Evolutionary conservation across 148 eudicot genomes (phyloP), one percentile per base, ranked within the genome.

Genomic region (Rhododendron ferrugineum): DNA sequence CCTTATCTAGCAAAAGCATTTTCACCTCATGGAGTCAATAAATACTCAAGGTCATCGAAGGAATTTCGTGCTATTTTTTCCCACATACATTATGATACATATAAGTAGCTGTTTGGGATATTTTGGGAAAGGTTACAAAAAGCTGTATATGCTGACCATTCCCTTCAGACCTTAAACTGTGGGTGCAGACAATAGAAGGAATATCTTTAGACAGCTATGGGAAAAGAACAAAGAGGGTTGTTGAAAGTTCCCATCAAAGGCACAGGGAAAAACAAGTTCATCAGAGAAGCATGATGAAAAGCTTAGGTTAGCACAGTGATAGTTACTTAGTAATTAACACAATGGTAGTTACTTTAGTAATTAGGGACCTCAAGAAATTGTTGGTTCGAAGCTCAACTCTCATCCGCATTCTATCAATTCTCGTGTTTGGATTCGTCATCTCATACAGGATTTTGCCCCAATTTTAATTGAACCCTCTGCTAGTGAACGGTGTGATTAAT

Each of bases 161-260:
- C 23, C 70, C 72, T 75, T 52, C 13, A 54, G 32, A 60, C n/a
- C 64, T 58, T 18, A 22, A 58, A 13, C 54, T 22, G 22, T 7
- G n/a, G 9, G 7, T 36, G 85, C 85, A 73, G 85, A 82, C 84
- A 82, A 32, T 10, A n/a, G 56, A 47, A 73, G 78, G 64, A 85
- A 81, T 85, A 80, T 74, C 80, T 82, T 42, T 58, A 82, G 84
- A 81, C 81, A 86, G 82, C 74, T 58, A 86, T 73, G 80, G 81
- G 81, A 42, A 86, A 74, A 74, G 62, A 86, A 86, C 75, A 82
- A 82, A 54, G 62, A 44, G 66, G 74, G 75, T 74, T 3, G 84
- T 74, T 82, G 76, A 86, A 74, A 86, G 81, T 82, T 74, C 3
- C 72, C 75, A 86, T 86, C 87, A 10, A 86, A 74, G 60, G 73